Conservation (phyloP, 768 basidiomycete species). For the Xerocomellus dryophilus region DNA sequence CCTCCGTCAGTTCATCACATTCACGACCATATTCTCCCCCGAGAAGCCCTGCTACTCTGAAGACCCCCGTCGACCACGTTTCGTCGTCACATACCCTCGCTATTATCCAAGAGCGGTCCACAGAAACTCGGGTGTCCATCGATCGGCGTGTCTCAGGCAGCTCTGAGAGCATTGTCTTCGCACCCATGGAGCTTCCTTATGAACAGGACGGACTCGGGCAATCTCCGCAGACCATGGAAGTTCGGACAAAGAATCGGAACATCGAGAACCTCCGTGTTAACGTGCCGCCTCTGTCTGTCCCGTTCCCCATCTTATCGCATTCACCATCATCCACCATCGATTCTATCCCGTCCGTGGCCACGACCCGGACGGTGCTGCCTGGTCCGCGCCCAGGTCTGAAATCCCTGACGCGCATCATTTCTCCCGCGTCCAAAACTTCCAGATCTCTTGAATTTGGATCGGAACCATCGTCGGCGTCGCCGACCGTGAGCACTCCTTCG, state of each 20-base stretch:
- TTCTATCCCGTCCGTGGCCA: neutral
- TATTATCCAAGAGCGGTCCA: slow-evolving; percentile 39
- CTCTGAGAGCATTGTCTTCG: slow-evolving; percentile 25
- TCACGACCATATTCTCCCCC: slow-evolving; percentile 35
- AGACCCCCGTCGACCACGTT: slow-evolving; percentile 33
- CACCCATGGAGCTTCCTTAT: slow-evolving; percentile 13
- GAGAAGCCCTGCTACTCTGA: slow-evolving; percentile 31
- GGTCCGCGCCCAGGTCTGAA: slow-evolving; percentile 10
- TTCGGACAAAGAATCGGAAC: slow-evolving; percentile 27
- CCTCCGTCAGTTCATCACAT: slow-evolving; percentile 37
- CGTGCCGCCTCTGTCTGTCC: slow-evolving; percentile 19
- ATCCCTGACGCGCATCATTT: slow-evolving; percentile 29
- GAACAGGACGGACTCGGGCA: slow-evolving; percentile 22
- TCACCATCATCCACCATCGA: slow-evolving; percentile 17
- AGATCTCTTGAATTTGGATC: slow-evolving; percentile 1
- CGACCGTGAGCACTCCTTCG: slow-evolving; percentile 13
- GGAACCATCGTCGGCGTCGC: slow-evolving; percentile 16
- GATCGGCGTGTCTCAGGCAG: slow-evolving; percentile 14
- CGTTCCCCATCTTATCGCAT: slow-evolving; percentile 16
- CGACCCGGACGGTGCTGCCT: neutral
- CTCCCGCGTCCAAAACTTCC: slow-evolving; percentile 21
- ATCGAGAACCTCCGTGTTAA: slow-evolving; percentile 31
- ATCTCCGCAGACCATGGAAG: slow-evolving; percentile 1
- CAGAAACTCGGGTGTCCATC: slow-evolving; percentile 17
- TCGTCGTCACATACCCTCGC: slow-evolving; percentile 27